Evolutionary conservation across 2,329 filamentous ascomycete genomes (phyloP).

Genomic region (Colletotrichum tabaci): DNA sequence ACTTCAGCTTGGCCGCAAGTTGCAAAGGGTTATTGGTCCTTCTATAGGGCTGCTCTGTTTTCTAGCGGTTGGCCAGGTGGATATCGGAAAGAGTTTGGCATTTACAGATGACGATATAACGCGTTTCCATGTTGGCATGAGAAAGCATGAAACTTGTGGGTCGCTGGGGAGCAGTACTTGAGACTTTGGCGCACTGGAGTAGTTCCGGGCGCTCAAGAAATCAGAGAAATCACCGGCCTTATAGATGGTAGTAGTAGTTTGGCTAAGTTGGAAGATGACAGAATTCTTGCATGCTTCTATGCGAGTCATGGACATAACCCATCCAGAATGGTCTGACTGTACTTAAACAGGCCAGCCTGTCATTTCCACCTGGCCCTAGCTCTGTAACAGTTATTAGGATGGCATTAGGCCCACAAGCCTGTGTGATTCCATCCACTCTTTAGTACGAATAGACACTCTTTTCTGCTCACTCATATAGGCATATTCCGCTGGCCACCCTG

Average conservation of each 20-base stretch:
- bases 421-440: too few relatives aligned
- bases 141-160: background rate
- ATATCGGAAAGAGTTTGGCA: background rate
- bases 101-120: background rate
- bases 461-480: too few relatives aligned
- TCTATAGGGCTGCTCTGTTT: background rate
- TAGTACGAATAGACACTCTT: too few relatives aligned
- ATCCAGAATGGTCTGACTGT: too few relatives aligned
- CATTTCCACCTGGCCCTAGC: too few relatives aligned
- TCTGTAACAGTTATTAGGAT: too few relatives aligned
- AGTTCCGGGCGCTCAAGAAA: background rate
- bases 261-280: background rate
- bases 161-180: background rate
- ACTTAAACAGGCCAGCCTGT: too few relatives aligned
- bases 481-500: too few relatives aligned
- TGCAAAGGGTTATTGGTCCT: background rate
- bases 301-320: too few relatives aligned
- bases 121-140: background rate
- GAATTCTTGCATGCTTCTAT: too few relatives aligned
- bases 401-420: too few relatives aligned
- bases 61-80: background rate
- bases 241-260: background rate
- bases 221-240: slow-evolving; percentile 1
- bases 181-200: background rate
- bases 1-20: slow-evolving; percentile 3